A percentile compares a stretch with the other conserved stretches of the same genome.
Evolutionary conservation across 768 basidiomycete species (phyloP).

Genomic region (Steccherinum ochraceum): DNA sequence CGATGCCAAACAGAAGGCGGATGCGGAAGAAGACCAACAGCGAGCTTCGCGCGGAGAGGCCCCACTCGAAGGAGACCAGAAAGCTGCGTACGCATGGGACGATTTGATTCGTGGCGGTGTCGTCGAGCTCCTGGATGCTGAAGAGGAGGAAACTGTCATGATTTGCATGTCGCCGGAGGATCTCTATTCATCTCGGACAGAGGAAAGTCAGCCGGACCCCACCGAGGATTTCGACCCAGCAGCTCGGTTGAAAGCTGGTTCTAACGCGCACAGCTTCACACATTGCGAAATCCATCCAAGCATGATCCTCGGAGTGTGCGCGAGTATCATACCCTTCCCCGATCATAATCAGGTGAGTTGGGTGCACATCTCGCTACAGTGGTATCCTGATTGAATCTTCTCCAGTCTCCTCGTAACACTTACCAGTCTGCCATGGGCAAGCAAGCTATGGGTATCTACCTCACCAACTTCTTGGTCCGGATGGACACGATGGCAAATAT

Average conservation of each 20-base stretch:
- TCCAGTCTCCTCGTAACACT: slow-evolving; percentile 96
- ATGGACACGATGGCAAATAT: slow-evolving; percentile 99
- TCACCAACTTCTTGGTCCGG: slow-evolving; percentile 96
- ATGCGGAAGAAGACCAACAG: slow-evolving; percentile 72
- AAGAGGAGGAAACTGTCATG: slow-evolving; percentile 99
- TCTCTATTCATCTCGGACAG: slow-evolving; percentile 74
- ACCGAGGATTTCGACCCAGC: slow-evolving; percentile 79
- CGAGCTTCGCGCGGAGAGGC: slow-evolving; percentile 29
- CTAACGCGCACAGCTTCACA: slow-evolving; percentile 89
- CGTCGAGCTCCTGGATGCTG: slow-evolving; percentile 92
- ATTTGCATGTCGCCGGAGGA: slow-evolving; percentile 99
- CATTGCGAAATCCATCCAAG: slow-evolving; percentile 99
- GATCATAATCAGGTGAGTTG: slow-evolving; percentile 91
- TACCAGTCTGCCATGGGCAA: slow-evolving; percentile 99
- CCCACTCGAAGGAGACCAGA: slow-evolving; percentile 44
- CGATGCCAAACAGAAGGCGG: slow-evolving; percentile 51
- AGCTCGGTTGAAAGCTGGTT: slow-evolving; percentile 78
- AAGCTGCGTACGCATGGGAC: slow-evolving; percentile 65
- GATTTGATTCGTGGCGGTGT: slow-evolving; percentile 81
- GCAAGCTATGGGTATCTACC: slow-evolving; percentile 99
- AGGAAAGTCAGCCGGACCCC: slow-evolving; percentile 52
- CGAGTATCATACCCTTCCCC: slow-evolving; percentile 98
- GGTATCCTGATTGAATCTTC: not conserved
- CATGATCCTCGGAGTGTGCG: slow-evolving; percentile 98
- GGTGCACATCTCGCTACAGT: not conserved